Percentiles rank a stretch among this genome's conserved stretches.
Conservation (phyloP, 495 filamentous ascomycete genomes). For the Trichoderma reesei region DNA sequence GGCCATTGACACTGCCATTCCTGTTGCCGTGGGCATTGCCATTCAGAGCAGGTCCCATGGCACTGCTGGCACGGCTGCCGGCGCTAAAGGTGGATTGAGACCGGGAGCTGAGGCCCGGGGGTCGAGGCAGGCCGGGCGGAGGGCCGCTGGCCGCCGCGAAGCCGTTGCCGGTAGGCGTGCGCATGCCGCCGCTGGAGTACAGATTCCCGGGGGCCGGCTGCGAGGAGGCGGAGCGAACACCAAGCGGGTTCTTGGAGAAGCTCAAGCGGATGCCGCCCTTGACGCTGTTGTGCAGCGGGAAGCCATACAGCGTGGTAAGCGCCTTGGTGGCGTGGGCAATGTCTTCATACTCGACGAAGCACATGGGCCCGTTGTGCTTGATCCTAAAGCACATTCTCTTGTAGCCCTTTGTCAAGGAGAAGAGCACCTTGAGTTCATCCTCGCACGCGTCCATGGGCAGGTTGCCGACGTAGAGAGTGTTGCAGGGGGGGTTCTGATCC, state of each 20-base stretch:
- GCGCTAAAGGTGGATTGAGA: constrained; percentile 24
- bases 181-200: constrained; percentile 46
- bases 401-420: constrained; percentile 90
- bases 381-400: constrained; percentile 96
- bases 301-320: constrained; percentile 83
- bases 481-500: constrained; percentile 96
- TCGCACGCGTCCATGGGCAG: constrained; percentile 89
- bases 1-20: too few relatives aligned
- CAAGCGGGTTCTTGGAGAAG: constrained; percentile 96
- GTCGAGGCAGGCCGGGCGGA: constrained; percentile 60
- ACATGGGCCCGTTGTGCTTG: constrained; percentile 98
- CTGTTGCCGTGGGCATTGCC: too few relatives aligned
- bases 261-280: constrained; percentile 97
- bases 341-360: constrained; percentile 97
- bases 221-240: constrained; percentile 59
- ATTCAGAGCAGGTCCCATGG: not conserved
- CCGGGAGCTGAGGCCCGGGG: constrained; percentile 51
- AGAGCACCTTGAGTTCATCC: constrained; percentile 91
- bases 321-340: constrained; percentile 89
- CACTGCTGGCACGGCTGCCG: not conserved
- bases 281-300: constrained; percentile 79
- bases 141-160: constrained; percentile 68
- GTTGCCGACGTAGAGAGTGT: constrained; percentile 96
- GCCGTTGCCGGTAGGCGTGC: constrained; percentile 34
- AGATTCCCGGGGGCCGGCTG: constrained; percentile 32